Percentiles rank a stretch among this genome's conserved stretches.
These are phyloP conservation scores for Dioszegia hungarica DNA, from an alignment of 768 basidiomycete species.

Conservation along the genomic window DNA sequence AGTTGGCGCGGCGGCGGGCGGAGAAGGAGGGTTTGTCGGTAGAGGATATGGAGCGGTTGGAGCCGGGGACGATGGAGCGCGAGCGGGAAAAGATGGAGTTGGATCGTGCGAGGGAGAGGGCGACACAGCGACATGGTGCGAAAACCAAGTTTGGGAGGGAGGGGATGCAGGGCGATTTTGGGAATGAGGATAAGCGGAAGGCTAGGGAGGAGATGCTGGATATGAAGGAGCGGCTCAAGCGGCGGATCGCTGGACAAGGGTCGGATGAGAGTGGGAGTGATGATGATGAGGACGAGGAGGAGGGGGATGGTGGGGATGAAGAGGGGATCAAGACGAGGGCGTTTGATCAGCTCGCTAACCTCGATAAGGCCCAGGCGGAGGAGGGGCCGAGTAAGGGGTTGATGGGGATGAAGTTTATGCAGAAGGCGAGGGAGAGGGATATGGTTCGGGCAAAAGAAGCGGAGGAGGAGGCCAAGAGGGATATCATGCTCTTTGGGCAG, in stretches of 20 bases:
- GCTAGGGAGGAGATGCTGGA: constrained; percentile 83
- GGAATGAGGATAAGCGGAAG: constrained; percentile 58
- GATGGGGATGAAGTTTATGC: constrained; percentile 98
- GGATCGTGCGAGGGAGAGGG: constrained; percentile 78
- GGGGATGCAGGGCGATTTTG: constrained; percentile 51
- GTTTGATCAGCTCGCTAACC: constrained; percentile 67
- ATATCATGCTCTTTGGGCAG: constrained; percentile 57
- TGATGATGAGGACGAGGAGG: constrained; percentile 51
- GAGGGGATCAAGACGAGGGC: constrained; percentile 61
- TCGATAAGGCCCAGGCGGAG: constrained; percentile 51
- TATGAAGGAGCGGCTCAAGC: constrained; percentile 69
- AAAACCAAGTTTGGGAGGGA: constrained; percentile 56
- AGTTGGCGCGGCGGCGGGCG: constrained; percentile 71
- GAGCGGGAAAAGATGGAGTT: constrained; percentile 65
- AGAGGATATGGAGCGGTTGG: constrained; percentile 55
- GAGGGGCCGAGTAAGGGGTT: constrained; percentile 58
- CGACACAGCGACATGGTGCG: constrained; percentile 82
- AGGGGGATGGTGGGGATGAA: constrained; percentile 52
- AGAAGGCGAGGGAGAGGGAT: constrained; percentile 73
- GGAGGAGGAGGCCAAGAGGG: constrained; percentile 67
- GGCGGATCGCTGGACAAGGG: constrained; percentile 59
- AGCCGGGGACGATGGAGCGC: constrained; percentile 56
- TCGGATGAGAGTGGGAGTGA: constrained; percentile 51
- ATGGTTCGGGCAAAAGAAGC: constrained; percentile 58
- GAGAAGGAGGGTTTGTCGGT: constrained; percentile 55